Conservation (phyloP, 805 yeast genomes). For the Candida namnaoensis region DNA sequence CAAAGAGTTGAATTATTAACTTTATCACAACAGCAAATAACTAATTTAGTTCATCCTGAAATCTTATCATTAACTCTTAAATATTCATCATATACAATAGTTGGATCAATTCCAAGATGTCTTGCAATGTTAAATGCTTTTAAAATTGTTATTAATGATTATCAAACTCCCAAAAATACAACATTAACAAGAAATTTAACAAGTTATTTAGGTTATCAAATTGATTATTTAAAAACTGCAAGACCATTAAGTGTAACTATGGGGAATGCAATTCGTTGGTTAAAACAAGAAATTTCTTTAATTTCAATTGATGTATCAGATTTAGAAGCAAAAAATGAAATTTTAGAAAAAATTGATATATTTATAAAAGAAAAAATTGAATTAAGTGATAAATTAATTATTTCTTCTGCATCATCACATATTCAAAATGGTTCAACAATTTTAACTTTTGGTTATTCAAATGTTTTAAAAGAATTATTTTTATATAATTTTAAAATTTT, state of each 20-base stretch:
- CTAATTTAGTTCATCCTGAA: conserved; percentile 73
- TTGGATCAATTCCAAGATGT: conserved; percentile 86
- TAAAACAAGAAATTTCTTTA: conserved; percentile 85
- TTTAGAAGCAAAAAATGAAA: conserved; percentile 50
- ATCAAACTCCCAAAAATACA: conserved; percentile 77
- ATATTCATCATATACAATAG: conserved; percentile 74
- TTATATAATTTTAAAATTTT: conserved; percentile 53
- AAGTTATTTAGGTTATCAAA: conserved; percentile 81
- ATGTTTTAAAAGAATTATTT: conserved; percentile 70
- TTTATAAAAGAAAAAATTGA: conserved; percentile 82
- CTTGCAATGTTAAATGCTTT: conserved; percentile 79
- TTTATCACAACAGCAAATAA: conserved; percentile 12
- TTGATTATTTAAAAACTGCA: conserved; percentile 83
- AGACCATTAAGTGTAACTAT: conserved; percentile 87
- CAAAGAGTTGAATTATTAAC: conserved; percentile 42
- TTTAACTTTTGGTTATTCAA: conserved; percentile 82
- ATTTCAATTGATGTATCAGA: conserved; percentile 62
- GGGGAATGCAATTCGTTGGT: conserved; percentile 98
- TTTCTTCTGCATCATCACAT: conserved; percentile 70
- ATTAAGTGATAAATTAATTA: conserved; percentile 74
- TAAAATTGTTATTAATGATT: conserved; percentile 69
- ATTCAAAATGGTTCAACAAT: conserved; percentile 71
- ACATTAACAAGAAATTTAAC: conserved; percentile 85
- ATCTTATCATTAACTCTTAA: conserved; percentile 72
- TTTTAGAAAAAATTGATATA: conserved; percentile 63